Evolutionary conservation across 176 grass and related monocot species (phyloP), one percentile per base, ranked within the genome.

Genomic region (Saccharum officinarum): DNA sequence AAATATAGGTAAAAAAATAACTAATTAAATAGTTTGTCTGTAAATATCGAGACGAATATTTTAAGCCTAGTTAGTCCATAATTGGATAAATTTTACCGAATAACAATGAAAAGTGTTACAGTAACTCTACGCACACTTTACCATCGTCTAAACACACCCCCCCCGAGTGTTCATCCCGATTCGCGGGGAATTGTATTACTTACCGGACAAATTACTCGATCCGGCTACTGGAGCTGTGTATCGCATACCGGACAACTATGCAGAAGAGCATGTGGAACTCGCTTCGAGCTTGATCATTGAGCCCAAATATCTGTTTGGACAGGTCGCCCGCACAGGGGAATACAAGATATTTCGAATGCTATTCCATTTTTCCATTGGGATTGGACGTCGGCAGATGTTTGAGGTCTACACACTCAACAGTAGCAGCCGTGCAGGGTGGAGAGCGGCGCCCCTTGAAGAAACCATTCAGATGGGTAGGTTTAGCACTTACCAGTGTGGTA

Each of bases 261-360:
- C 76, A 25, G 15, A 79, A 16, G n/a, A 38, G 10, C 33, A 49
- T 41, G 11, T 59, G 10, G 14, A 40, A 11, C n/a, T 15, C 14
- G 15, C 16, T 12, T 37, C 55, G 33, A 22, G 10, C 72, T 18
- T 36, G 50, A 8, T 36, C 26, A 10, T 6, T 3, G 49, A 67
- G 14, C 65, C 65, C 5, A 59, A 7, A 10, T 87, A 81, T 72
- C 10, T 39, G 23, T n/a, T 82, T 41, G 85, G 85, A 20, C 70
- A 87, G 13, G 78, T 87, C 13, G 10, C 71, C 16, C 3, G 70
- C 26, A 87, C 78, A 1, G 62, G 85, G 22, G 78, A 76, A 18
- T 55, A 69, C 79, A 87, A 82, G 85, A 17, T 82, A 28, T 49
- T 87, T 31, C 78, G 61, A 65, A 6, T 76, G 31, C 60, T 81